Base-by-base conservation (phyloP, 2,329 filamentous ascomycete species). In the Westerdykella sp. region DNA sequence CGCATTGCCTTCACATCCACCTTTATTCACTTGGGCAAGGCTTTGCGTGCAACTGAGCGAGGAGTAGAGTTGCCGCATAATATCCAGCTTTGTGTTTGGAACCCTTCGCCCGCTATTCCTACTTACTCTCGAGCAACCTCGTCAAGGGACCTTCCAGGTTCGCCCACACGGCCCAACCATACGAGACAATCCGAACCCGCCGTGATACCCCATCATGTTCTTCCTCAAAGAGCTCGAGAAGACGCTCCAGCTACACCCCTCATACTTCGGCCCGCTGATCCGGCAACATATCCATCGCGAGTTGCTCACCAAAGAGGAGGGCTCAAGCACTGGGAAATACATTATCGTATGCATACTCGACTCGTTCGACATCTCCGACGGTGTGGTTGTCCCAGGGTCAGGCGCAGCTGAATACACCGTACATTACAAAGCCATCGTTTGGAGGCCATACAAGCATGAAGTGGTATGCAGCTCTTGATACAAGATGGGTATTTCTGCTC, bases 321-420 rank as follows among this genome's bases (percentile, higher is more conserved):
- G 93, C 18, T 91, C 87, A 34, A 96, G 90, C 69, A 93, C 89
- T 3, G 93, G 93, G 45, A 88, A 87, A 66, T 96, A 95, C 75
- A 97, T 93, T 69, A 94, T 98, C 63, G 93, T 98, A 58, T 93
- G 89, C 63, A 94, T 98, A 60, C 91, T 98, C 81, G 90, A 96
- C 68, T 87, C 90, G 39, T 90, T 94, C 60, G 87, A 96, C 56
- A 91, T 97, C 60, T 94, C 88, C 13, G 89, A 95, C 62, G 90
- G 90, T 11, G 84, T 88, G 56, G 91, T 98, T 49, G 79, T 96
- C 44, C 91, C 93, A 3, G 87, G 91, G 7, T 95, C 85, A 49
- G 93, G 90, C 9, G 78, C 94, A 54, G 91, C 93, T 15, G 88
- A 96, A 69, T 98, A 96, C 65, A 95, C 87, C 0, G 89, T 98